phyloP scores from a whole-genome alignment of 257 asterid species.

The Penstemon newberryi region DNA sequence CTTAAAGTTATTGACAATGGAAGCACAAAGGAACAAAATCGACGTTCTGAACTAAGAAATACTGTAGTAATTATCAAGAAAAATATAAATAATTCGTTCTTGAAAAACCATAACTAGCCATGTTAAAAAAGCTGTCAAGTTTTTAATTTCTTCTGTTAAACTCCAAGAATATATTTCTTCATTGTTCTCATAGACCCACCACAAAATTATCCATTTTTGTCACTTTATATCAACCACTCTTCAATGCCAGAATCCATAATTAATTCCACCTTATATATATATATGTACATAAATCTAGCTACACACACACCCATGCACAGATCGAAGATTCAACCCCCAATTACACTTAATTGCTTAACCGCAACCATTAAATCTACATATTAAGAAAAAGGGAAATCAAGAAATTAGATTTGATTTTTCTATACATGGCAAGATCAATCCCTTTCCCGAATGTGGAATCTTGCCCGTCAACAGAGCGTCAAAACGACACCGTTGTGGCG shows the following conservation, averaged over 20 bases:
- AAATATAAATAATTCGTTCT: not conserved
- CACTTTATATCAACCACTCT: conserved; percentile 17
- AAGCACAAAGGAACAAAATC: not conserved
- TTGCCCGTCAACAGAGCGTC: conserved; percentile 53
- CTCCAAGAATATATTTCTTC: conserved; percentile 10
- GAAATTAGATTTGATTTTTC: not conserved
- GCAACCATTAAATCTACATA: not conserved
- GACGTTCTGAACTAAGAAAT: conserved; percentile 5
- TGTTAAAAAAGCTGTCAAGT: conserved; percentile 17
- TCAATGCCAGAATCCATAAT: conserved; percentile 23
- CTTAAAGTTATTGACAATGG: not conserved
- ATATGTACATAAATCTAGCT: not conserved
- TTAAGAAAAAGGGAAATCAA: not conserved
- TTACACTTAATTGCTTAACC: not conserved
- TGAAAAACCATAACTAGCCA: conserved; percentile 13
- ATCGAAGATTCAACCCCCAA: not conserved
- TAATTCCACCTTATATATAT: not conserved
- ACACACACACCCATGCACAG: no score
- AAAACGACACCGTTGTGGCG: conserved; percentile 56
- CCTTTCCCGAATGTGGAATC: conserved; percentile 44
- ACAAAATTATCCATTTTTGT: conserved; percentile 22
- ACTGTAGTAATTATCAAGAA: not conserved
- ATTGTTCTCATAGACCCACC: conserved; percentile 17
- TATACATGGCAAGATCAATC: conserved; percentile 19
- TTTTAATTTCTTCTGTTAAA: conserved; percentile 1